Evolutionary conservation across 148 eudicot species (phyloP), one percentile per base, ranked within the genome.

Genomic region (Rhododendron griersonianum): DNA sequence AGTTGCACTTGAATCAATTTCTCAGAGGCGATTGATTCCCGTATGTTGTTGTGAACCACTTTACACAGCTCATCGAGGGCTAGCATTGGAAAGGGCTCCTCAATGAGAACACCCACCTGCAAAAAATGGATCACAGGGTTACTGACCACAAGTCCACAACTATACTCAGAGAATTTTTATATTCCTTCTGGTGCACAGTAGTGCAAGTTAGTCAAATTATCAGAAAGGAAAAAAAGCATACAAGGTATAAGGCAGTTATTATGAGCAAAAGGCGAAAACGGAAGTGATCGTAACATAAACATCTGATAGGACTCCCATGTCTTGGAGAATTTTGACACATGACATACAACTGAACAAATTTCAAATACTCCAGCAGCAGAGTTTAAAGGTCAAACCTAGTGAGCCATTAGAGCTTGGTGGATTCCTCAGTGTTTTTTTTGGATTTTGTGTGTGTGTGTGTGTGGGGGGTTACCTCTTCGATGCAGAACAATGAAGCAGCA

Each of bases 21-120:
- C 80, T 96, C 95, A 14, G 87, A 89, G 30, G 88, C 88, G 33
- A 94, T 83, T 81, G 92, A 89, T 85, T 95, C 98, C 57, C 88
- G 90, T 37, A 96, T 89, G 84, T 91, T 93, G 90, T 55, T 65
- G 30, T 87, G 90, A 83, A 92, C 87, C 71, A 44, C 83, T 76
- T 87, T 87, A 90, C 98, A 96, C n/a, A 95, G 87, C 80, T 94
- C 98, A 77, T 96, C 99, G 55, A 96, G 95, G 61, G 98, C 94
- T 81, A 96, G 99, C 98, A 93, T 91, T 11, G 99, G 94, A 88
- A 96, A 96, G 14, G 99, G 98, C 90, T 96, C 99, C 90, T 96
- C 98, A 59, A 96, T 96, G 80, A 96, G 98, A 84, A 96, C 99
- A 85, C 98, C 98, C 25, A 96, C 99, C 98, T 96, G 90, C 87